phyloP scores from a whole-genome alignment of 1,284 basidiomycete genomes.

The Moniliella sp. region DNA sequence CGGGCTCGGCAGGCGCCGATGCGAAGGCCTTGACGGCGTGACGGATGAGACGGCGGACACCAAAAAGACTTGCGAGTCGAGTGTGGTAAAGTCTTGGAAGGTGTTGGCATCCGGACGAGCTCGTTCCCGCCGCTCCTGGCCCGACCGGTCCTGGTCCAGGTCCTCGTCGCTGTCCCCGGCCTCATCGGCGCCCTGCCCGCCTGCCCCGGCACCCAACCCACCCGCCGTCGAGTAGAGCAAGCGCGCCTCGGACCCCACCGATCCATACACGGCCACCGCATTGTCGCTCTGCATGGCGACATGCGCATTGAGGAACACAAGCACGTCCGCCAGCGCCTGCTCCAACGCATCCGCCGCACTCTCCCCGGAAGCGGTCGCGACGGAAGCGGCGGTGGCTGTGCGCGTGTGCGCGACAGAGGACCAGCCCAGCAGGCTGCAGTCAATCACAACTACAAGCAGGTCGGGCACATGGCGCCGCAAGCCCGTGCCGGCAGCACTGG shows the following conservation, averaged over 20 bases:
- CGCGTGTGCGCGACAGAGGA: neutral
- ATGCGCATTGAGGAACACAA: conserved; percentile 79
- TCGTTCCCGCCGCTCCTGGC: no score
- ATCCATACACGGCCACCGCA: conserved; percentile 69
- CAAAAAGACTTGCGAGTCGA: conserved; percentile 17
- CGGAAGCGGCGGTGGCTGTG: neutral
- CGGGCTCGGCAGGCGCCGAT: no score
- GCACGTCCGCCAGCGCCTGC: conserved; percentile 37
- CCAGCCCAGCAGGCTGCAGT: conserved; percentile 3
- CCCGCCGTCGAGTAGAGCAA: no score
- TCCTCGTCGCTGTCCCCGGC: no score
- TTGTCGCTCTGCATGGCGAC: conserved; percentile 76
- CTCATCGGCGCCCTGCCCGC: no score
- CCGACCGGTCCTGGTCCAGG: no score
- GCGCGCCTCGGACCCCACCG: no score
- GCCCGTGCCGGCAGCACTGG: no score
- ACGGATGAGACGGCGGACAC: conserved; percentile 6
- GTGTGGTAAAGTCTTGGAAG: conserved; percentile 20
- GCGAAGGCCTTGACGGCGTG: neutral
- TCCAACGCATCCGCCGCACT: conserved; percentile 7
- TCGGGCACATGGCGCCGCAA: conserved; percentile 8
- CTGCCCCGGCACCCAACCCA: no score
- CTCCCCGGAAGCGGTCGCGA: neutral
- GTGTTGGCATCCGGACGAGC: conserved; percentile 21
- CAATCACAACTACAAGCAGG: conserved; percentile 25